A percentile compares a stretch with the other conserved stretches of the same genome.
Evolutionary conservation across 805 yeast species (phyloP).

Genomic region (Teunomyces cretensis): DNA sequence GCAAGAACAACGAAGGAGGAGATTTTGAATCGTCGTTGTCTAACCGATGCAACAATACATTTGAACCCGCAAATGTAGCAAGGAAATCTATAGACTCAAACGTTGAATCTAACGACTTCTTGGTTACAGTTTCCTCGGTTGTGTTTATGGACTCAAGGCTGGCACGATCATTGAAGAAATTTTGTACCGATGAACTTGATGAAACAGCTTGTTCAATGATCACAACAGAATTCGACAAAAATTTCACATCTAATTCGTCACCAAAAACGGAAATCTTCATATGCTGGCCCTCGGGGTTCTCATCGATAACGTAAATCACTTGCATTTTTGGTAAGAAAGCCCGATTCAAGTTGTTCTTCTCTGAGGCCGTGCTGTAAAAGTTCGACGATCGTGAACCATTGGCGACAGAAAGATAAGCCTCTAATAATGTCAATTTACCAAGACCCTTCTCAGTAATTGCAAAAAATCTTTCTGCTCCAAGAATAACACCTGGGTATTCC

Average conservation of each 20-base stretch:
- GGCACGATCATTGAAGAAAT: constrained; percentile 22
- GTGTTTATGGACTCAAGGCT: background rate
- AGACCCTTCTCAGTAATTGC: constrained; percentile 58
- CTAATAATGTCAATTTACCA: constrained; percentile 68
- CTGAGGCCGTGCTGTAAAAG: constrained; percentile 48
- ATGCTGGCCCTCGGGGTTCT: constrained; percentile 29
- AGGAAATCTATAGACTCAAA: constrained; percentile 48
- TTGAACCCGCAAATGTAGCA: constrained; percentile 70
- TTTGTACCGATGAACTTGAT: constrained; percentile 47
- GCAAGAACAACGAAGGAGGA: constrained; percentile 57
- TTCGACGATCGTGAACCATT: constrained; percentile 53
- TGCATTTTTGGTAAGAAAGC: constrained; percentile 73
- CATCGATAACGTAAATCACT: constrained; percentile 43
- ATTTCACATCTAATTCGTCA: constrained; percentile 65
- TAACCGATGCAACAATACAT: constrained; percentile 47
- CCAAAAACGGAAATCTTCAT: constrained; percentile 56
- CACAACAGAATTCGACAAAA: constrained; percentile 54
- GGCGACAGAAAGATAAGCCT: constrained; percentile 72
- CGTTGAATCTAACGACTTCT: constrained; percentile 6
- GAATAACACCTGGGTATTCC: constrained; percentile 66
- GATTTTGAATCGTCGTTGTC: constrained; percentile 35
- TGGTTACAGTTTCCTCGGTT: background rate
- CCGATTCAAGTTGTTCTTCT: constrained; percentile 51
- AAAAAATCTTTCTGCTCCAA: constrained; percentile 75
- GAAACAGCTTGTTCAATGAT: constrained; percentile 52